Conservation (phyloP, 2,329 filamentous ascomycete genomes). For the Didymella glomerata region DNA sequence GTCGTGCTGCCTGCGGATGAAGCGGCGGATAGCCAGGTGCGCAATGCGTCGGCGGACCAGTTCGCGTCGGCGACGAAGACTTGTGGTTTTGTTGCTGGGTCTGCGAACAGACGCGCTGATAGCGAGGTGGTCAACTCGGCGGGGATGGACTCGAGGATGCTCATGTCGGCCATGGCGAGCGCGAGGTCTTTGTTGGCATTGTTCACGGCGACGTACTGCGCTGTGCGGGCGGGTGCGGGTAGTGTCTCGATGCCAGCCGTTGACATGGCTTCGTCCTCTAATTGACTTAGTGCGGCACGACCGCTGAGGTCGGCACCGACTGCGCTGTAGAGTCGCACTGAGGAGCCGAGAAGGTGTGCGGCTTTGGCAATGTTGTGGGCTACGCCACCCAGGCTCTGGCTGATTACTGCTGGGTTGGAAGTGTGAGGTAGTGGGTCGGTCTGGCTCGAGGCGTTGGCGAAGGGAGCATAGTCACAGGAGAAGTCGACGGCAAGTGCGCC, state of each 20-base stretch:
- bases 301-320: conserved; percentile 84
- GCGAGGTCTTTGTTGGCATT: conserved; percentile 82
- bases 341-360: conserved; percentile 72
- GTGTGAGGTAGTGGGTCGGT: conserved; percentile 69
- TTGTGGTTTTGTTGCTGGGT: conserved; percentile 58
- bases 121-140: conserved; percentile 25
- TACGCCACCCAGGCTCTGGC: conserved; percentile 86
- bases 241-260: conserved; percentile 65
- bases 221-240: conserved; percentile 68
- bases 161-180: conserved; percentile 97
- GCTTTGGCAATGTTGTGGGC: conserved; percentile 91
- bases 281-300: conserved; percentile 71
- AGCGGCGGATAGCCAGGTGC: conserved; percentile 71
- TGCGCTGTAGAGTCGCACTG: conserved; percentile 78
- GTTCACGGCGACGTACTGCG: conserved; percentile 92
- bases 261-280: conserved; percentile 71
- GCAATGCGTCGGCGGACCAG: conserved; percentile 74
- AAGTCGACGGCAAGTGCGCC: conserved; percentile 91
- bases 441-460: conserved; percentile 51
- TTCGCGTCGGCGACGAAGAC: conserved; percentile 90
- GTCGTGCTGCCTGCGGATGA: conserved; percentile 57
- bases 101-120: conserved; percentile 25
- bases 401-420: conserved; percentile 84
- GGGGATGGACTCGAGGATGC: conserved; percentile 69
- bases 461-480: conserved; percentile 77